A percentile compares a stretch with the other conserved stretches of the same genome.
Evolutionary conservation across 2,329 filamentous ascomycete genomes (phyloP).

Genomic region (Claviceps capensis): DNA sequence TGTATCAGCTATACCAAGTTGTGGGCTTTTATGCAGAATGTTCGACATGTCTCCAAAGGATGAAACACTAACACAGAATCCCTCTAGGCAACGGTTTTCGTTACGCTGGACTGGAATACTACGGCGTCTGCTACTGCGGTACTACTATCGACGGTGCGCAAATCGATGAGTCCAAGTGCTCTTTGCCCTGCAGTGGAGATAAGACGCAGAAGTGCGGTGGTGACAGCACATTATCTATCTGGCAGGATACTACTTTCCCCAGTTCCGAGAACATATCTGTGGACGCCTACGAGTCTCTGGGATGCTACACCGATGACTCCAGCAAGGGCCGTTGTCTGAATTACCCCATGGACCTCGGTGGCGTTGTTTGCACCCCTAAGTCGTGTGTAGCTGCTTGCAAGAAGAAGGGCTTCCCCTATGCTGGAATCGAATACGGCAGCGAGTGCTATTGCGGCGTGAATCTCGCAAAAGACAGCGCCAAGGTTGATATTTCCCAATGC

Average conservation of each 20-base stretch:
- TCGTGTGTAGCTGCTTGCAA: constrained; percentile 29
- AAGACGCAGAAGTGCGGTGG: constrained; percentile 31
- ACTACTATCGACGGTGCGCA: constrained; percentile 37
- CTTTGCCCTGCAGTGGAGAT: constrained; percentile 38
- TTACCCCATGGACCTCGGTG: constrained; percentile 26
- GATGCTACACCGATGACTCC: constrained; percentile 42
- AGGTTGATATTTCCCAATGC: constrained; percentile 28
- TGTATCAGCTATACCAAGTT: no score
- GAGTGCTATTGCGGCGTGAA: constrained; percentile 40
- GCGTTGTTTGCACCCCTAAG: constrained; percentile 25
- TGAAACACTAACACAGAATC: neutral
- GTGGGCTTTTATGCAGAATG: no score
- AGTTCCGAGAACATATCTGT: constrained; percentile 29
- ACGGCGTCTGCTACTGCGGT: constrained; percentile 39
- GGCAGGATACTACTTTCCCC: constrained; percentile 33
- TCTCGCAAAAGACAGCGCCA: constrained; percentile 31
- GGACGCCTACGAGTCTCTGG: constrained; percentile 42
- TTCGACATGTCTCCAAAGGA: neutral
- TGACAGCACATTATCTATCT: constrained; percentile 31
- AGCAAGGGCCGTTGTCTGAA: constrained; percentile 29
- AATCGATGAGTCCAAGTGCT: constrained; percentile 40
- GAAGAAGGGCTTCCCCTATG: constrained; percentile 31
- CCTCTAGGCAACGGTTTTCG: constrained; percentile 31
- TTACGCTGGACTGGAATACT: constrained; percentile 37
- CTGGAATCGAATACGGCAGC: constrained; percentile 30